phyloP scores from a whole-genome alignment of 768 basidiomycete species.

The Amanita phalloides region DNA sequence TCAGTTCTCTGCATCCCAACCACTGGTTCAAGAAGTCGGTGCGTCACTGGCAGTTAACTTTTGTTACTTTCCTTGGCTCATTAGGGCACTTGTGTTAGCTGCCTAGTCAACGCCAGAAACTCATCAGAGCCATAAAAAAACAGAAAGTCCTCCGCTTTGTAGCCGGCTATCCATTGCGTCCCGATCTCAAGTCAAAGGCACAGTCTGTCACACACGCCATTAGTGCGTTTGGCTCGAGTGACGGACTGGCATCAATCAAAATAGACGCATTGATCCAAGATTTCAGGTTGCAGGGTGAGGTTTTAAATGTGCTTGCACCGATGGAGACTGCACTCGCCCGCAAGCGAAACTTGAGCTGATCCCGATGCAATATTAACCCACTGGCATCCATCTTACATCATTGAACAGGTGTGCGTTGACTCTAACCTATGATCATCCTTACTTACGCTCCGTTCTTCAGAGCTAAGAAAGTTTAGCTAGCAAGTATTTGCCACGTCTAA shows the following conservation, averaged over 20 bases:
- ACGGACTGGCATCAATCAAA: neutral
- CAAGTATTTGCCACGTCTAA: no score
- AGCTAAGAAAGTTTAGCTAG: no score
- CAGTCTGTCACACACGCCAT: neutral
- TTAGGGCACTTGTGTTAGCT: neutral
- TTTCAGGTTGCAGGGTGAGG: neutral
- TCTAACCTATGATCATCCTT: no score
- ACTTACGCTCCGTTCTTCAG: no score
- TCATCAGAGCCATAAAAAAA: conserved; percentile 8
- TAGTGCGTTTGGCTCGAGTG: conserved; percentile 3
- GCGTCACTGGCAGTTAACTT: neutral
- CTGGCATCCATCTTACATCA: no score
- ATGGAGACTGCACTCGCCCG: neutral
- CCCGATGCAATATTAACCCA: no score
- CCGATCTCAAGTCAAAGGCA: conserved; percentile 5
- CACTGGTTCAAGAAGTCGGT: conserved; percentile 9
- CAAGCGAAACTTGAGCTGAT: no score
- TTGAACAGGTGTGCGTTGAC: no score
- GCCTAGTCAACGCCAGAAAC: conserved; percentile 4
- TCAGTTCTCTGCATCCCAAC: conserved; percentile 8
- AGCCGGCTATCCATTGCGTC: conserved; percentile 8
- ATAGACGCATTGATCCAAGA: neutral
- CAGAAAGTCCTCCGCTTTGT: conserved; percentile 8
- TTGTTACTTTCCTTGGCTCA: neutral
- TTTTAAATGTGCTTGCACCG: neutral